Conservation (phyloP, 176 grass and related monocot genomes). For the Aegilops bicornis region DNA sequence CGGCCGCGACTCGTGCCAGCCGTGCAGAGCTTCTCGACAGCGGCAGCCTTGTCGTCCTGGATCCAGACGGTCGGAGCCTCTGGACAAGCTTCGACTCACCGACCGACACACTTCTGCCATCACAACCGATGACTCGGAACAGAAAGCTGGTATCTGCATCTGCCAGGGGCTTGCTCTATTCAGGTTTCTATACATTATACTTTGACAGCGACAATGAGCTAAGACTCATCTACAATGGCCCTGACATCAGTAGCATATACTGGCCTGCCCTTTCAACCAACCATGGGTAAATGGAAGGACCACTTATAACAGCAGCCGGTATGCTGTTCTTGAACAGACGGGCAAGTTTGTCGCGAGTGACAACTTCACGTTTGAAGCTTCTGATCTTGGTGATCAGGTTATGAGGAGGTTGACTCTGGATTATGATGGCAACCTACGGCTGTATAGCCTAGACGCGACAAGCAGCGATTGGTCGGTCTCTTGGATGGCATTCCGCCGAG, state of each 20-base stretch:
- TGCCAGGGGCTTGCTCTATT: slow-evolving; percentile 32
- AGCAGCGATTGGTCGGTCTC: slow-evolving; percentile 33
- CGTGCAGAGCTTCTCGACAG: slow-evolving; percentile 14
- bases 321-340: slow-evolving; percentile 32
- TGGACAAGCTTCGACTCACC: slow-evolving; percentile 54
- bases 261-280: slow-evolving; percentile 30
- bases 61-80: not conserved
- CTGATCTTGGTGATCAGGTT: slow-evolving; percentile 32
- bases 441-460: slow-evolving; percentile 39
- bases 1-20: no score
- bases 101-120: slow-evolving; percentile 45
- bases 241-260: slow-evolving; percentile 43
- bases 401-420: slow-evolving; percentile 63
- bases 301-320: slow-evolving; percentile 31
- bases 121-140: slow-evolving; percentile 37
- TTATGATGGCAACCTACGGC: slow-evolving; percentile 54
- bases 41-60: slow-evolving; percentile 37
- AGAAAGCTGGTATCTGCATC: slow-evolving; percentile 38
- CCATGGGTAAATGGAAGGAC: no score
- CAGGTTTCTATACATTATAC: slow-evolving; percentile 45
- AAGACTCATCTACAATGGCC: slow-evolving; percentile 42
- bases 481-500: slow-evolving; percentile 37
- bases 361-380: slow-evolving; percentile 28
- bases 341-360: slow-evolving; percentile 45
- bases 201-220: slow-evolving; percentile 44